These are phyloP conservation scores for Solanum bulbocastanum DNA, from an alignment of 257 asterid species.

Conservation along the genomic window DNA sequence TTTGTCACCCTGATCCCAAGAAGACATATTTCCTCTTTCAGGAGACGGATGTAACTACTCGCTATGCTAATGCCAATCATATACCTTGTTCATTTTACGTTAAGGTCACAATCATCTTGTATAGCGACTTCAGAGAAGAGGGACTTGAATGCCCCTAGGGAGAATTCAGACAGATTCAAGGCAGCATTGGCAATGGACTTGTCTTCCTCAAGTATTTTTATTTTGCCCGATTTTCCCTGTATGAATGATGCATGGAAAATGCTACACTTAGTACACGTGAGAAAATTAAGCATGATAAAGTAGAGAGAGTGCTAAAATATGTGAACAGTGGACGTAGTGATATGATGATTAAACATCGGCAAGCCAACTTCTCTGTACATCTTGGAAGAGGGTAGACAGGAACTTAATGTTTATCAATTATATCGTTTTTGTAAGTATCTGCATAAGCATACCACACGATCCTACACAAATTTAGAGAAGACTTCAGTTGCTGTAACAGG, in stretches of 20 bases:
- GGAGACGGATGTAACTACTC: background rate
- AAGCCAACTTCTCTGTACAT: background rate
- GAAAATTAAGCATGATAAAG: background rate
- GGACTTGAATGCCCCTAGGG: slow-evolving; percentile 17
- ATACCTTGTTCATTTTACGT: background rate
- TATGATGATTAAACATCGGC: background rate
- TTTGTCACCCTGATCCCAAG: background rate
- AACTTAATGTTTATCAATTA: background rate
- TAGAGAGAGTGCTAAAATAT: background rate
- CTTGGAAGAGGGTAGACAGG: background rate
- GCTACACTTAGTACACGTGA: background rate
- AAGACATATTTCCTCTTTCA: background rate
- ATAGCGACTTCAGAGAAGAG: background rate
- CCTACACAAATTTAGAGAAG: background rate
- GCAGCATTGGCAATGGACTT: slow-evolving; percentile 34
- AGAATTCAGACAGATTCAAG: slow-evolving; percentile 39
- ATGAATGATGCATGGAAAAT: background rate
- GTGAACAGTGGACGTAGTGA: background rate
- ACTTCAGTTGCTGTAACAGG: background rate
- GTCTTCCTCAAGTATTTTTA: slow-evolving; percentile 40
- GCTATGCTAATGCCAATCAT: background rate
- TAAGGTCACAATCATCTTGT: background rate
- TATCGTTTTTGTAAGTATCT: background rate
- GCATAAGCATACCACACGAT: background rate
- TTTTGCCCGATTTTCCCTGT: slow-evolving; percentile 3